These are phyloP conservation scores for Beauveria brongniartii DNA, from an alignment of 2,329 filamentous ascomycete genomes.

Conservation along the genomic window DNA sequence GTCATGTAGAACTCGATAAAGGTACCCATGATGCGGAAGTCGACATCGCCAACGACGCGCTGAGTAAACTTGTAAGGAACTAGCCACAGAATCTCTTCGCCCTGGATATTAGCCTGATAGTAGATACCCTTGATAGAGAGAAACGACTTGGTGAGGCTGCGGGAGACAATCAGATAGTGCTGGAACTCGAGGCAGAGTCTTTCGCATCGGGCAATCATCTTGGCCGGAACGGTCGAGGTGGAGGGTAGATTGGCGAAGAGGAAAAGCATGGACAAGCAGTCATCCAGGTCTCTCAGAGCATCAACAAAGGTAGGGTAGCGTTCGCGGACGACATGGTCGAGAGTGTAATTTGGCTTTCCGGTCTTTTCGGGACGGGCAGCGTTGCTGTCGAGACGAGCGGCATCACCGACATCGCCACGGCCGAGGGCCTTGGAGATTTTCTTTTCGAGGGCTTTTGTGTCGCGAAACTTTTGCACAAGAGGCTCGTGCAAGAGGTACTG, in stretches of 20 bases:
- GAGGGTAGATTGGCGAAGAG: conserved; percentile 95
- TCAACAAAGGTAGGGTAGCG: conserved; percentile 96
- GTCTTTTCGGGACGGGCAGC: conserved; percentile 84
- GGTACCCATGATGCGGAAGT: conserved; percentile 98
- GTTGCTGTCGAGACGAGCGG: conserved; percentile 77
- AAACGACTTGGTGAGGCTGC: conserved; percentile 91
- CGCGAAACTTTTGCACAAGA: conserved; percentile 86
- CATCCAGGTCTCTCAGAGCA: conserved; percentile 87
- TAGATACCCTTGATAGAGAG: conserved; percentile 99
- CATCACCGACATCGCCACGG: conserved; percentile 83
- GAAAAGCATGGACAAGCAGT: conserved; percentile 94
- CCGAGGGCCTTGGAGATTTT: conserved; percentile 93
- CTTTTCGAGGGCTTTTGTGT: conserved; percentile 94
- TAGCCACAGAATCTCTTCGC: conserved; percentile 93
- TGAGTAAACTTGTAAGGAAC: conserved; percentile 98
- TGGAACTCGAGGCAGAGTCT: conserved; percentile 91
- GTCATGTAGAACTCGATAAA: conserved; percentile 99
- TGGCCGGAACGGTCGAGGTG: conserved; percentile 79
- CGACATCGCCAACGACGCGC: conserved; percentile 83
- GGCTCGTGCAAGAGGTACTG: conserved; percentile 98
- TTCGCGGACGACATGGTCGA: conserved; percentile 96
- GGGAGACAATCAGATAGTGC: conserved; percentile 90
- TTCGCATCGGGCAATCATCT: conserved; percentile 94
- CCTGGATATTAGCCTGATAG: conserved; percentile 95
- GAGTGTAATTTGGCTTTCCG: conserved; percentile 77